Conservation (phyloP, 805 yeast genomes). For the Starmera quercuum region DNA sequence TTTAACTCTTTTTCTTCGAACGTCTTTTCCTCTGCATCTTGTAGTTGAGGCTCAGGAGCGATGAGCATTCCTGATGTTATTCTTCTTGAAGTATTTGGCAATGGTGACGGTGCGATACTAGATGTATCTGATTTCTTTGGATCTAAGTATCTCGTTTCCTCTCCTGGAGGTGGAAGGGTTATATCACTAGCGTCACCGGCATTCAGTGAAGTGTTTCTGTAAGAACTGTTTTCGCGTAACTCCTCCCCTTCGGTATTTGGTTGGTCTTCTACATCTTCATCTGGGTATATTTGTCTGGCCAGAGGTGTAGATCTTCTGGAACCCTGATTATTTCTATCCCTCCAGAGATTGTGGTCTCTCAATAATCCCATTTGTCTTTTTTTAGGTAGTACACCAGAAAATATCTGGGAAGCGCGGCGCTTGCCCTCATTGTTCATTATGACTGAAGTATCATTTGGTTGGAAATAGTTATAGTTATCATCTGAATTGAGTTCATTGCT, state of each 20-base stretch:
- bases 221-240: conserved; percentile 3
- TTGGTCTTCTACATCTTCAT: conserved; percentile 19
- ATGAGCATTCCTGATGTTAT: conserved; percentile 36
- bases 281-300: conserved; percentile 29
- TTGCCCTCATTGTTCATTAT: conserved; percentile 3
- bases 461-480: conserved; percentile 8
- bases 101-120: conserved; percentile 9
- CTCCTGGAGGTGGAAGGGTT: conserved; percentile 19
- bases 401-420: conserved; percentile 17
- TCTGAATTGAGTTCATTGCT: conserved; percentile 29
- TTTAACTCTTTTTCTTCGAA: conserved; percentile 29
- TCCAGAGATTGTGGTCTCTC: conserved; percentile 11
- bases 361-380: conserved; percentile 10
- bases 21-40: conserved; percentile 30
- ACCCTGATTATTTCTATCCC: conserved; percentile 2
- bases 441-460: not conserved
- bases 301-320: conserved; percentile 31
- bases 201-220: conserved; percentile 21
- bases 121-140: conserved; percentile 16
- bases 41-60: conserved; percentile 35
- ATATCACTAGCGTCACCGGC: conserved; percentile 26
- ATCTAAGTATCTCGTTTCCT: conserved; percentile 11
- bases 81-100: conserved; percentile 24
- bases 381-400: conserved; percentile 19
- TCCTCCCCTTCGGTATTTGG: conserved; percentile 10